phyloP scores from a whole-genome alignment of 148 eudicot species.

The Nepenthes gracilis region DNA sequence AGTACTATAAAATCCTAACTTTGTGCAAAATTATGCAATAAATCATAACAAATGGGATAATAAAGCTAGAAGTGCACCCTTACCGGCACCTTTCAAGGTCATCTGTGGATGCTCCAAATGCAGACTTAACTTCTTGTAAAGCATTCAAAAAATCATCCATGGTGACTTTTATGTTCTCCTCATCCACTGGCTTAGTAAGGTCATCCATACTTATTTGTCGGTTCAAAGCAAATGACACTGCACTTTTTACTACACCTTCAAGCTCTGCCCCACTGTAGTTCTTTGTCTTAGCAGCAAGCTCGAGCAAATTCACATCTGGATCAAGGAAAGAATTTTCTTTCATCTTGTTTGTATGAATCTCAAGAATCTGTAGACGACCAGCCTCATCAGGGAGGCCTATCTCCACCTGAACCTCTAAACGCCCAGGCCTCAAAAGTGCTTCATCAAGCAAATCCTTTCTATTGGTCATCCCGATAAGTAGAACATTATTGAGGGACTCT shows the following conservation, averaged over 20 bases:
- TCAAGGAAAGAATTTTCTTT: constrained; percentile 92
- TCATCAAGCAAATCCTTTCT: constrained; percentile 99
- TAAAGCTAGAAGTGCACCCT: neutral
- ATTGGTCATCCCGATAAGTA: constrained; percentile 98
- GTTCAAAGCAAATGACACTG: constrained; percentile 90
- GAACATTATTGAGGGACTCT: constrained; percentile 91
- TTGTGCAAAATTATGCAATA: too few species aligned
- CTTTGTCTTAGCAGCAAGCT: constrained; percentile 89
- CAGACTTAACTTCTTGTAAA: constrained; percentile 71
- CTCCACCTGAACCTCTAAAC: constrained; percentile 98
- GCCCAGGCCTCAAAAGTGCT: constrained; percentile 99
- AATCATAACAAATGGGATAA: neutral
- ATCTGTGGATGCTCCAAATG: constrained; percentile 94
- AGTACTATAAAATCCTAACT: neutral
- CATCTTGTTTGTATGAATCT: constrained; percentile 96
- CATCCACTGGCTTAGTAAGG: constrained; percentile 87
- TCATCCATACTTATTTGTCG: constrained; percentile 87
- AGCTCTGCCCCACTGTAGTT: constrained; percentile 99
- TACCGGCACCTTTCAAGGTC: constrained; percentile 99
- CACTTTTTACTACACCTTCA: constrained; percentile 99
- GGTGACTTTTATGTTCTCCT: constrained; percentile 87
- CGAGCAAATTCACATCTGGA: constrained; percentile 78
- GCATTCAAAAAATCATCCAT: constrained; percentile 94
- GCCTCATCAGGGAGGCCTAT: constrained; percentile 96
- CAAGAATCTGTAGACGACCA: constrained; percentile 93